Conservation (phyloP, 306 rosid species). For the Quercus wislizeni region DNA sequence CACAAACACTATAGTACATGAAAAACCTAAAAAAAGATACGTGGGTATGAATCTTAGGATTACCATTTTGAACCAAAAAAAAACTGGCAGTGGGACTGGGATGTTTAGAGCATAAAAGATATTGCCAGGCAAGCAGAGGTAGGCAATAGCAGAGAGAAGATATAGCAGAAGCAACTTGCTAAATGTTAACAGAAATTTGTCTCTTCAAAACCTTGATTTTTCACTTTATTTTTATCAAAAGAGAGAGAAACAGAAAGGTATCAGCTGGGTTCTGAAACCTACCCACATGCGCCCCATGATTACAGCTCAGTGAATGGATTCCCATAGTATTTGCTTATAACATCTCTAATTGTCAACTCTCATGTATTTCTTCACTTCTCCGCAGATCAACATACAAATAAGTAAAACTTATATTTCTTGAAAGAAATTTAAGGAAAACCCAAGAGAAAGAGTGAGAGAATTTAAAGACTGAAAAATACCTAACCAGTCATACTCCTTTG, state of each 20-base stretch:
- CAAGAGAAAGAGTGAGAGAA: background rate
- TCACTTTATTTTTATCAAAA: background rate
- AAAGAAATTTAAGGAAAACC: slow-evolving; percentile 16
- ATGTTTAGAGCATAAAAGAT: slow-evolving; percentile 37
- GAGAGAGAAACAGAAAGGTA: slow-evolving; percentile 18
- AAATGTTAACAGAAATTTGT: slow-evolving; percentile 25
- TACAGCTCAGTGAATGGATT: slow-evolving; percentile 57
- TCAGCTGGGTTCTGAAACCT: slow-evolving; percentile 38
- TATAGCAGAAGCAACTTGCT: slow-evolving; percentile 38
- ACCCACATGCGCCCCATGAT: slow-evolving; percentile 74
- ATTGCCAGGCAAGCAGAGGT: slow-evolving; percentile 36
- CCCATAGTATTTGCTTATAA: slow-evolving; percentile 33
- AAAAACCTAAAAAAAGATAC: slow-evolving; percentile 19
- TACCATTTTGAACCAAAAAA: background rate
- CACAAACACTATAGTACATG: background rate
- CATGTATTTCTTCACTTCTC: slow-evolving; percentile 33
- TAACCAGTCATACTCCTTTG: no score
- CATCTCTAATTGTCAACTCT: slow-evolving; percentile 40
- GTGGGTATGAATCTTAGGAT: slow-evolving; percentile 2
- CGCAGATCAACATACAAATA: slow-evolving; percentile 11
- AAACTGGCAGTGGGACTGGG: slow-evolving; percentile 15
- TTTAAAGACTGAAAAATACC: background rate
- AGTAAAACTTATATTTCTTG: slow-evolving; percentile 7
- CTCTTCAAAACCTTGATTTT: slow-evolving; percentile 16
- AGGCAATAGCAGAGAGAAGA: slow-evolving; percentile 29